Percentiles rank a stretch among this genome's conserved stretches.
These are phyloP conservation scores for Vickermania ingenoplastis DNA, from an alignment of 208 protist species.

Conservation along the genomic window DNA sequence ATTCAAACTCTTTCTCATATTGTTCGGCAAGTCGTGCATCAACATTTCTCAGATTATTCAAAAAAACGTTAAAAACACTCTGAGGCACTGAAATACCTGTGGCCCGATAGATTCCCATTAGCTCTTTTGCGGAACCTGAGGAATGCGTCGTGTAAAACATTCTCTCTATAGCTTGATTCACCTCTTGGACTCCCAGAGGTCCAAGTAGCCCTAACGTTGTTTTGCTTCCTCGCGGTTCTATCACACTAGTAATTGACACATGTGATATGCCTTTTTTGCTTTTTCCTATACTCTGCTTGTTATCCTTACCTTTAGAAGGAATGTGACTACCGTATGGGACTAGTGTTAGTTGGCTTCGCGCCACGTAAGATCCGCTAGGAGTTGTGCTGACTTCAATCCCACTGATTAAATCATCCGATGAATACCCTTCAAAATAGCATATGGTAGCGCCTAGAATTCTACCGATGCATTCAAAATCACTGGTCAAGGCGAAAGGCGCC, in stretches of 20 bases:
- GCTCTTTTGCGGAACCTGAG: neutral
- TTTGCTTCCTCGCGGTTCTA: no score
- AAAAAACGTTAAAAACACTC: neutral
- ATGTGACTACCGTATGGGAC: neutral
- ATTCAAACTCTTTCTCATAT: slow-evolving; percentile 8
- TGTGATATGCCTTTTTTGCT: no score
- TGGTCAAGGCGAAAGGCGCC: neutral
- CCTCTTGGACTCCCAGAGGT: neutral
- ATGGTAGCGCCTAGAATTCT: neutral
- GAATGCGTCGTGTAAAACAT: slow-evolving; percentile 2
- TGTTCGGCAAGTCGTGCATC: slow-evolving; percentile 1
- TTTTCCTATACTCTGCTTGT: no score
- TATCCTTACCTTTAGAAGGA: no score
- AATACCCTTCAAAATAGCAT: neutral
- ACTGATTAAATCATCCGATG: neutral
- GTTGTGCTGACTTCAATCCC: neutral
- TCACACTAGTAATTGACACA: no score
- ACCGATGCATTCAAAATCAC: neutral
- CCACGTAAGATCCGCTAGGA: neutral
- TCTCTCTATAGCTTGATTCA: slow-evolving; percentile 3
- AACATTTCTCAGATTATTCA: neutral
- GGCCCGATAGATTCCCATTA: slow-evolving; percentile 1
- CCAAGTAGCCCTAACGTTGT: no score
- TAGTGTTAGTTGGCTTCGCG: neutral
- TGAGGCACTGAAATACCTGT: slow-evolving; percentile 5